These are phyloP conservation scores for Trichoderma koningiopsis DNA, from an alignment of 2,329 filamentous ascomycete genomes.

Conservation along the genomic window DNA sequence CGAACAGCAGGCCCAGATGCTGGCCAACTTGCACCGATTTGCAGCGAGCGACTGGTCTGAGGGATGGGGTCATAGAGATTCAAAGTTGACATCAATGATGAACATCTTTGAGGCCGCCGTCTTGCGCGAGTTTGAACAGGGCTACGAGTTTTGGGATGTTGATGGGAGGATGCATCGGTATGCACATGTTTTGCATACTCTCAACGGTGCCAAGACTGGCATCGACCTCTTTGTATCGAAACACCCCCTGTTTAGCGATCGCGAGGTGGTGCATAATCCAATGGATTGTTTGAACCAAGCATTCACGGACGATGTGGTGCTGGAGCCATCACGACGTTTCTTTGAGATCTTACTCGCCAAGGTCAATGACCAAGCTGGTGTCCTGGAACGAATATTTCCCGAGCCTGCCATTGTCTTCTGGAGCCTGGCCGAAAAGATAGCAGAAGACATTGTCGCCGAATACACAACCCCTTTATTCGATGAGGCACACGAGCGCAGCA, in stretches of 20 bases:
- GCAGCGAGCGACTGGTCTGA: slow-evolving; percentile 77
- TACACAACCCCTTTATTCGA: slow-evolving; percentile 86
- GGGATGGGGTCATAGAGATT: slow-evolving; percentile 71
- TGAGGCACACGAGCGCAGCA: slow-evolving; percentile 75
- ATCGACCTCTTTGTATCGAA: slow-evolving; percentile 88
- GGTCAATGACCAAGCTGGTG: slow-evolving; percentile 77
- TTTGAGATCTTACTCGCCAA: slow-evolving; percentile 74
- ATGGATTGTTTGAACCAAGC: slow-evolving; percentile 78
- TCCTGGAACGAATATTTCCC: slow-evolving; percentile 84
- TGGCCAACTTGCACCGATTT: slow-evolving; percentile 79
- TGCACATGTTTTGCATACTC: slow-evolving; percentile 76
- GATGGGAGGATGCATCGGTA: slow-evolving; percentile 88
- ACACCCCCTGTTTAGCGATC: slow-evolving; percentile 78
- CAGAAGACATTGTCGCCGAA: slow-evolving; percentile 81
- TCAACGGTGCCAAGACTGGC: slow-evolving; percentile 79
- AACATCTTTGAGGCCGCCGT: slow-evolving; percentile 89
- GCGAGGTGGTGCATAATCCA: slow-evolving; percentile 66
- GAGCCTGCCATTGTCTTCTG: slow-evolving; percentile 70
- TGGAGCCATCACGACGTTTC: slow-evolving; percentile 80
- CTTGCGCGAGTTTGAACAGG: slow-evolving; percentile 87
- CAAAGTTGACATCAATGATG: slow-evolving; percentile 73
- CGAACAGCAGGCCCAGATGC: slow-evolving; percentile 85
- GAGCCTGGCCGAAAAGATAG: slow-evolving; percentile 77
- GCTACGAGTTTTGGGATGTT: slow-evolving; percentile 85
- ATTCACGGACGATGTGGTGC: slow-evolving; percentile 65